Conservation (phyloP, 176 grass and related monocot genomes). For the Chrysopogon serrulatus region DNA sequence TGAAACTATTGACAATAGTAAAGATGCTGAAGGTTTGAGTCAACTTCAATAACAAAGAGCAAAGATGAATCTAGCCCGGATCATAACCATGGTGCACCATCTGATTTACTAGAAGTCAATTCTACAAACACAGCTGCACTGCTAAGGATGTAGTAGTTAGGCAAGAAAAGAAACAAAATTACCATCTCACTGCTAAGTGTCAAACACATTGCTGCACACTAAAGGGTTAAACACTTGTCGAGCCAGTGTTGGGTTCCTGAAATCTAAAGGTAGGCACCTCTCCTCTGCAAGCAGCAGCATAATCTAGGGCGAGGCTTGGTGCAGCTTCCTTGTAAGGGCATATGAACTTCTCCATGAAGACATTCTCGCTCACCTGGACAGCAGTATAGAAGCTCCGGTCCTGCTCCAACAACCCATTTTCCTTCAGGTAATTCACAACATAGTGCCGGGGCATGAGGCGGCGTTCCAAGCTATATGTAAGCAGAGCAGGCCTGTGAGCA, state of each 20-base stretch:
- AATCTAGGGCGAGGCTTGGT: slow-evolving; percentile 26
- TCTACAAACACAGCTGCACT: neutral
- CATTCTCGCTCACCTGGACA: slow-evolving; percentile 29
- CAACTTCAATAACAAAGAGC: neutral
- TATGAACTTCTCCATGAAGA: slow-evolving; percentile 56
- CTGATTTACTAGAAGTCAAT: neutral
- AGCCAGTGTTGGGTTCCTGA: neutral
- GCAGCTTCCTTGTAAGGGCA: slow-evolving; percentile 29
- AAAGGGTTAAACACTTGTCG: neutral
- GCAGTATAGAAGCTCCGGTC: slow-evolving; percentile 35
- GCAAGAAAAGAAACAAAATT: slow-evolving; percentile 11
- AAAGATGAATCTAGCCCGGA: neutral
- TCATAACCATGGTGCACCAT: neutral
- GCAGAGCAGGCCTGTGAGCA: slow-evolving; percentile 37
- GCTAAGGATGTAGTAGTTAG: neutral
- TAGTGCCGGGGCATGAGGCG: slow-evolving; percentile 43
- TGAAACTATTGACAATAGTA: neutral
- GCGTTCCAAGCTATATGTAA: slow-evolving; percentile 53
- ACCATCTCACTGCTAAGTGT: neutral
- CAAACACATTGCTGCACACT: slow-evolving; percentile 1
- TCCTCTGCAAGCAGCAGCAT: slow-evolving; percentile 24
- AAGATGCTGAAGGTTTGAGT: neutral
- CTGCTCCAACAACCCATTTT: slow-evolving; percentile 24
- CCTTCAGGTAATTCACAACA: slow-evolving; percentile 50
- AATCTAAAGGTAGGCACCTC: slow-evolving; percentile 16